Conservation (phyloP, 768 basidiomycete species). For the Scleroderma citrinum region DNA sequence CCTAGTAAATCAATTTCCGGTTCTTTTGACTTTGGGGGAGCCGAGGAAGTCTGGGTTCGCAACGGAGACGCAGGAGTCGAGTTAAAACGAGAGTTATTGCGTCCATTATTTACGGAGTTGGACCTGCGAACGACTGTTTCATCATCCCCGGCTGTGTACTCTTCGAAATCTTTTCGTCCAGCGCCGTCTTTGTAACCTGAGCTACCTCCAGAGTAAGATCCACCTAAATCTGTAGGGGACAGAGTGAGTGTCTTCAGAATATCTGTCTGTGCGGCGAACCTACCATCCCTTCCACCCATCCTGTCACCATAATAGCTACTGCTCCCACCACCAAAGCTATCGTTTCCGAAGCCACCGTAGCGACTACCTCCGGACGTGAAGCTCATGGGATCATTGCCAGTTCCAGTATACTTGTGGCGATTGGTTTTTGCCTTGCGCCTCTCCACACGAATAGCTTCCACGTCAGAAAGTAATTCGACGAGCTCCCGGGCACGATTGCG, state of each 20-base stretch:
- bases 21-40: slow-evolving; percentile 37
- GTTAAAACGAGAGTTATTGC: slow-evolving; percentile 21
- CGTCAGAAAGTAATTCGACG: slow-evolving; percentile 85
- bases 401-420: slow-evolving; percentile 83
- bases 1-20: slow-evolving; percentile 71
- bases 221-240: slow-evolving; percentile 30
- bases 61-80: slow-evolving; percentile 37
- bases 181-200: slow-evolving; percentile 57
- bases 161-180: slow-evolving; percentile 67
- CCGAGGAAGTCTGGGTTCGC: slow-evolving; percentile 23
- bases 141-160: slow-evolving; percentile 96
- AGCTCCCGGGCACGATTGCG: slow-evolving; percentile 92
- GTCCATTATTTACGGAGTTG: slow-evolving; percentile 31
- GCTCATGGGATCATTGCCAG: slow-evolving; percentile 74
- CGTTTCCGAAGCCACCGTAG: slow-evolving; percentile 69
- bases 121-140: slow-evolving; percentile 45
- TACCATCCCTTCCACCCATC: slow-evolving; percentile 36
- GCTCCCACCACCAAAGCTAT: slow-evolving; percentile 32
- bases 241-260: slow-evolving; percentile 6
- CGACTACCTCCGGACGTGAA: slow-evolving; percentile 53
- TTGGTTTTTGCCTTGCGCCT: slow-evolving; percentile 90
- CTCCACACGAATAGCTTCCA: slow-evolving; percentile 85
- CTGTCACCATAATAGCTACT: slow-evolving; percentile 41
- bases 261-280: slow-evolving; percentile 11
- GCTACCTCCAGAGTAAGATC: slow-evolving; percentile 32